A percentile compares a stretch with the other conserved stretches of the same genome.
These are phyloP conservation scores for Starmerella potacharoeniae DNA, from an alignment of 805 yeast genomes.

Conservation along the genomic window DNA sequence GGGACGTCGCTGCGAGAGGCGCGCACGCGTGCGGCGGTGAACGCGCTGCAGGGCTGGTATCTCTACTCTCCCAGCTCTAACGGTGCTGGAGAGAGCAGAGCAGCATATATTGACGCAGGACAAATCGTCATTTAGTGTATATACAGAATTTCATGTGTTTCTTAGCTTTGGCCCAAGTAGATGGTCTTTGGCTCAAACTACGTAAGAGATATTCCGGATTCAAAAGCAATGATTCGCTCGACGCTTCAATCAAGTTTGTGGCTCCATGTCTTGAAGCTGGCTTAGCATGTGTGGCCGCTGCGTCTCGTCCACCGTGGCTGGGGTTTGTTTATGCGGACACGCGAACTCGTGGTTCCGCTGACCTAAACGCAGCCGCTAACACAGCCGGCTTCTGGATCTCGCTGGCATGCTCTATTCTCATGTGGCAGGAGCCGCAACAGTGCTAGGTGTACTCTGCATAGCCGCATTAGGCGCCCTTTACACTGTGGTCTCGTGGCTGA, in stretches of 20 bases:
- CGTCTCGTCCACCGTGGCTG: not conserved
- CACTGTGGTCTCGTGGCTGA: not conserved
- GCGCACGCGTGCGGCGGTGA: conserved; percentile 80
- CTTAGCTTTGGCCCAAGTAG: not conserved
- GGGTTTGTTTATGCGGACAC: not conserved
- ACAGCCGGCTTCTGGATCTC: not conserved
- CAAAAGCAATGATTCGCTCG: no score
- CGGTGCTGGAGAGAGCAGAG: conserved; percentile 10
- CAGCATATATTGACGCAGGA: conserved; percentile 24
- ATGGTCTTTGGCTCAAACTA: not conserved
- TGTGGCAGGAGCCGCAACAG: not conserved
- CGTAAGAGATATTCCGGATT: no score
- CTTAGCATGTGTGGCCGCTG: not conserved
- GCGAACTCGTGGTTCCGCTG: not conserved
- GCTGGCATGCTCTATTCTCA: not conserved
- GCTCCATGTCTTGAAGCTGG: not conserved
- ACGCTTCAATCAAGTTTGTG: no score
- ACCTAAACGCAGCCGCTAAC: not conserved
- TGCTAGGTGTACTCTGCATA: not conserved
- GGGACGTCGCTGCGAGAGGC: conserved; percentile 88
- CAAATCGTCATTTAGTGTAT: conserved; percentile 21
- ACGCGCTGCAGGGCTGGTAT: conserved; percentile 84
- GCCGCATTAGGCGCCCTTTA: conserved; percentile 4
- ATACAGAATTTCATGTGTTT: not conserved
- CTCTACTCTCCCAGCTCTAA: conserved; percentile 58